Base-by-base conservation (phyloP, 2,329 filamentous ascomycete species). In the Calonectria hongkongensis region DNA sequence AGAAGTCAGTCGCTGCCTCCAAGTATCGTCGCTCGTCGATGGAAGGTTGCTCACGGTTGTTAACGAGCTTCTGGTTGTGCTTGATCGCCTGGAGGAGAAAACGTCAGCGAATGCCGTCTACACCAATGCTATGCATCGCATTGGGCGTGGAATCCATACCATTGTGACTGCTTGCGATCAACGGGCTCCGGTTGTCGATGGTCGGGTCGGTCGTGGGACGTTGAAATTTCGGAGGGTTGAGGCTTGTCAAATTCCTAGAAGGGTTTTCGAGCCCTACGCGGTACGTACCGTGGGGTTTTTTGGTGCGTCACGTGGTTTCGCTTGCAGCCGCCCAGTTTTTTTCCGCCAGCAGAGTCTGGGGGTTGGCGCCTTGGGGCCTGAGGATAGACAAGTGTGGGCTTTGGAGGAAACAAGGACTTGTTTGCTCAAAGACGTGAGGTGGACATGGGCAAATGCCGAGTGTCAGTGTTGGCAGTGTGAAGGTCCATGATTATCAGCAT, bases 21-120 rank as follows among this genome's bases (percentile, higher is more conserved):
- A 56, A 7, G 73, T 72, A 76, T 79, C 75, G 80, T 82, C 79
- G 80, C 67, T 78, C 62, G 74, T 79, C 73, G 77, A 75, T 73
- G 74, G 63, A 70, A 77, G 79, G 76, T 76, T 82, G 84, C 93
- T 90, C 90, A 95, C 94, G 96, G 93, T 97, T 98, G 92, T 96
- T 94, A 87, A 94, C 94, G 88, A 98, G 94, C 91, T 96, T 94
- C 92, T 98, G 95, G 91, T 98, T 98, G 94, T 98, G 95, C 93
- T 98, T 98, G 95, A 98, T 98, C 92, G 96, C 94, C 96, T 93
- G 80, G 68, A 78, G 68, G 69, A 82, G 80, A 81, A 76, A 80
- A 78, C 64, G 73, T 82, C 71, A 83, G 82, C 75, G 83, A 71
- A 68, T 68, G 66, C 43, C 65, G 48, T 66, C 41, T 73, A 78